Evolutionary conservation across 2,329 filamentous ascomycete genomes (phyloP).

Genomic region (Dactylellina haptotyla): DNA sequence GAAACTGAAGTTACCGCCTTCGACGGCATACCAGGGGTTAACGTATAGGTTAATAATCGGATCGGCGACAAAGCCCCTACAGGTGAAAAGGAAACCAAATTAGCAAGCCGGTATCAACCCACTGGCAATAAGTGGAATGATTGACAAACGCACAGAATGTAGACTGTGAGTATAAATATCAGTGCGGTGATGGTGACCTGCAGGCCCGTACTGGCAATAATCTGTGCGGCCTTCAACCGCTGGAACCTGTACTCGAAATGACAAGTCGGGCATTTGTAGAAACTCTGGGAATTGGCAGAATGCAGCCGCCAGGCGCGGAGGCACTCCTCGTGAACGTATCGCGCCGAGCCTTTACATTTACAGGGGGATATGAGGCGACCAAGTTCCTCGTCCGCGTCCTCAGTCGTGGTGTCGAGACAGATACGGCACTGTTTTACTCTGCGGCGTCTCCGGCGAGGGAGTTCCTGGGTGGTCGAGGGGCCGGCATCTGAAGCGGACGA

Average conservation of each 20-base stretch:
- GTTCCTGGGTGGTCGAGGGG: slow-evolving; percentile 10
- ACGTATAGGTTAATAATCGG: slow-evolving; percentile 89
- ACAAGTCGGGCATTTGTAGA: slow-evolving; percentile 89
- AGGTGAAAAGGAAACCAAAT: too few species aligned
- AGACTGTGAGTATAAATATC: slow-evolving; percentile 78
- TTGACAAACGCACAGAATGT: slow-evolving; percentile 24
- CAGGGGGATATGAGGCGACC: slow-evolving; percentile 88
- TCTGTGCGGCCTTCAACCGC: slow-evolving; percentile 68
- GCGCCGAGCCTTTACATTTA: slow-evolving; percentile 89
- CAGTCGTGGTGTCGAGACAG: slow-evolving; percentile 74
- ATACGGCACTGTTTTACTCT: slow-evolving; percentile 83
- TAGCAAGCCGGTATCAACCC: slow-evolving; percentile 61
- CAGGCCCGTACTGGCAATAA: slow-evolving; percentile 71
- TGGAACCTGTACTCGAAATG: slow-evolving; percentile 82
- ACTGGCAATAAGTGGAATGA: background rate
- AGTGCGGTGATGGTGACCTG: slow-evolving; percentile 76
- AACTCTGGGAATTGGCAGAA: slow-evolving; percentile 77
- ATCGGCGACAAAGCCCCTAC: slow-evolving; percentile 90
- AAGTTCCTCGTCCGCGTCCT: slow-evolving; percentile 71
- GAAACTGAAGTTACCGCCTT: slow-evolving; percentile 51
- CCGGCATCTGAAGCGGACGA: background rate
- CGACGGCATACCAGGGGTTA: slow-evolving; percentile 68
- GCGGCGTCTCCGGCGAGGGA: slow-evolving; percentile 30
- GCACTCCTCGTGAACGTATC: slow-evolving; percentile 93
- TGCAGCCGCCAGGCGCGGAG: slow-evolving; percentile 82